Evolutionary conservation across 805 yeast genomes (phyloP).

Genomic region (Candida stauntonica): DNA sequence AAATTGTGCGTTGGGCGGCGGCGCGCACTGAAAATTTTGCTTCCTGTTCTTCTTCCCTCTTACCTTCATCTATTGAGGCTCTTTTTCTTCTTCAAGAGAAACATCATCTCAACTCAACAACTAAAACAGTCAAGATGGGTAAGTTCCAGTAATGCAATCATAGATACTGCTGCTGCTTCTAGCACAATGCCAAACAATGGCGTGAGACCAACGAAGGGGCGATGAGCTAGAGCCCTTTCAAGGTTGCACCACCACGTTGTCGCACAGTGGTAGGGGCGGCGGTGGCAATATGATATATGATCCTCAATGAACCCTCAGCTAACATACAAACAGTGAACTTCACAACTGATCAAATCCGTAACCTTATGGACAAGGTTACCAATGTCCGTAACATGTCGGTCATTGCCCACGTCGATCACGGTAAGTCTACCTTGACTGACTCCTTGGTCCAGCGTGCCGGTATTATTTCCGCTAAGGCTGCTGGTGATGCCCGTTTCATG

Average conservation of each 20-base stretch:
- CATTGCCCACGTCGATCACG: slow-evolving; percentile 99
- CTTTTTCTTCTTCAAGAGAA: slow-evolving; percentile 5
- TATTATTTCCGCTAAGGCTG: slow-evolving; percentile 99
- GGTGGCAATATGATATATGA: neutral
- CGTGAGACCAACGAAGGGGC: no score
- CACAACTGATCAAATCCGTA: slow-evolving; percentile 91
- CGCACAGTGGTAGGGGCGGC: no score
- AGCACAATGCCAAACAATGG: no score
- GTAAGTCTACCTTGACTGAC: slow-evolving; percentile 98
- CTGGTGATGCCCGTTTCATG: slow-evolving; percentile 99
- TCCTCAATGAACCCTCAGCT: slow-evolving; percentile 8
- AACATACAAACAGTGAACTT: slow-evolving; percentile 39
- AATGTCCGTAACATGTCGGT: slow-evolving; percentile 99
- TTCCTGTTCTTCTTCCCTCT: slow-evolving; percentile 5
- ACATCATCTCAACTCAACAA: slow-evolving; percentile 15
- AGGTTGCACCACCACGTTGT: neutral
- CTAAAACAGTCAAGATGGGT: slow-evolving; percentile 28
- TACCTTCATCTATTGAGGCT: neutral
- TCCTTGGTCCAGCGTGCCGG: slow-evolving; percentile 99
- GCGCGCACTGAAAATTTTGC: slow-evolving; percentile 15
- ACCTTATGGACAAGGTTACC: slow-evolving; percentile 98
- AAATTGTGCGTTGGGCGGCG: slow-evolving; percentile 1
- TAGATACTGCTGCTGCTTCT: no score
- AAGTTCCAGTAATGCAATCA: no score
- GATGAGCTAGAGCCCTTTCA: neutral